These are phyloP conservation scores for Globisporangium mamillatum DNA, from an alignment of 352 stramenopile species.

Conservation along the genomic window DNA sequence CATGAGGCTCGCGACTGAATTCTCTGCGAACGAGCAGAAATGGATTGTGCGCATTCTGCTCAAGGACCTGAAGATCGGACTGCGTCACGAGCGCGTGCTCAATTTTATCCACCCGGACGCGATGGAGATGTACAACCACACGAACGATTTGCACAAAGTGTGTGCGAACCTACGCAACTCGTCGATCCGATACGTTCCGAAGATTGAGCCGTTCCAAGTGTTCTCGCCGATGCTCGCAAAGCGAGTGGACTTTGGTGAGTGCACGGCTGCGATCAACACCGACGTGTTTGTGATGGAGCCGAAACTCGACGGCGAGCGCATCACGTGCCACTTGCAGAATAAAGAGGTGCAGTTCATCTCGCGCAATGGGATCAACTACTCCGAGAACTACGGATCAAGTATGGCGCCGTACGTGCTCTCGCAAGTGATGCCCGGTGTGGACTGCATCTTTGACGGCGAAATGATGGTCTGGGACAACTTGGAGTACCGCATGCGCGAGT, in stretches of 20 bases:
- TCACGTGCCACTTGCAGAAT: slow-evolving; percentile 72
- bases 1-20: slow-evolving; percentile 76
- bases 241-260: slow-evolving; percentile 81
- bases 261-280: slow-evolving; percentile 61
- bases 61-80: slow-evolving; percentile 85
- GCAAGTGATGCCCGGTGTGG: slow-evolving; percentile 52
- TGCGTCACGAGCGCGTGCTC: slow-evolving; percentile 78
- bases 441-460: slow-evolving; percentile 83
- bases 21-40: slow-evolving; percentile 73
- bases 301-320: slow-evolving; percentile 81
- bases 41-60: slow-evolving; percentile 81
- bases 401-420: slow-evolving; percentile 61
- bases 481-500: slow-evolving; percentile 72
- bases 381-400: slow-evolving; percentile 58
- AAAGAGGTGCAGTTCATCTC: slow-evolving; percentile 78
- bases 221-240: slow-evolving; percentile 88
- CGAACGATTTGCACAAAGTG: slow-evolving; percentile 77
- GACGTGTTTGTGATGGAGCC: slow-evolving; percentile 82
- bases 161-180: slow-evolving; percentile 77
- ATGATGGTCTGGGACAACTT: slow-evolving; percentile 89
- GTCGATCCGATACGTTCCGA: slow-evolving; percentile 72
- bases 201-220: slow-evolving; percentile 78
- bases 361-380: slow-evolving; percentile 84
- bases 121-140: slow-evolving; percentile 87
- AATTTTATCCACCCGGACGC: slow-evolving; percentile 81